Evolutionary conservation across 176 grass and related monocot genomes (phyloP).

Genomic region (Echinochloa phyllopogon): DNA sequence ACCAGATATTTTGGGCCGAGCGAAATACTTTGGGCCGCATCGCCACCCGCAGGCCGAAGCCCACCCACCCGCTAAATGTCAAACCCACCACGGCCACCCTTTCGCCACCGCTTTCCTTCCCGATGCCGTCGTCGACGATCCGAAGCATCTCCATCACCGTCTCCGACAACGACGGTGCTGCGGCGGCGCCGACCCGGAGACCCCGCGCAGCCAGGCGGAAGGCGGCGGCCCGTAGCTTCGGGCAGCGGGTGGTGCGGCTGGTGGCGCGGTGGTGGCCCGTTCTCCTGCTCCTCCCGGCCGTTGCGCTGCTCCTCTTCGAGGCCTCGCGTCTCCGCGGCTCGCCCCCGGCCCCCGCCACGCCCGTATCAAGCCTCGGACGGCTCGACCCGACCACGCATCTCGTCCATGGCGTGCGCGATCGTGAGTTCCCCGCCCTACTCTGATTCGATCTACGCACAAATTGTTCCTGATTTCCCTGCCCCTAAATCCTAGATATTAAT

Average conservation of each 20-base stretch:
- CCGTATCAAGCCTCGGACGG: conserved; percentile 55
- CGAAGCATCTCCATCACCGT: conserved; percentile 84
- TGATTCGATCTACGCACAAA: conserved; percentile 43
- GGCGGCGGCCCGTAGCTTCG: conserved; percentile 6
- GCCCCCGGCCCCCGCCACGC: conserved; percentile 1
- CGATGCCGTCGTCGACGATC: conserved; percentile 66
- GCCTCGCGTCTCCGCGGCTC: conserved; percentile 52
- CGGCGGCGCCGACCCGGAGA: conserved; percentile 39
- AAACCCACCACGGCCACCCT: conserved; percentile 48
- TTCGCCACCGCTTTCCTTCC: conserved; percentile 38
- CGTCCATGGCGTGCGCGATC: conserved; percentile 78
- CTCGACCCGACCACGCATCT: conserved; percentile 70
- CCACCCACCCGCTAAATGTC: conserved; percentile 40
- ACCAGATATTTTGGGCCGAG: too few relatives aligned
- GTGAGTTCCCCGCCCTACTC: conserved; percentile 47
- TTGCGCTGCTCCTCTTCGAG: conserved; percentile 75
- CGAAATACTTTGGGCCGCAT: too few relatives aligned
- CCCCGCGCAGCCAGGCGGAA: conserved; percentile 43
- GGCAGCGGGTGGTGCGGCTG: conserved; percentile 42
- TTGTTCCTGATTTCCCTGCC: background rate
- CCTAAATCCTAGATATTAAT: background rate
- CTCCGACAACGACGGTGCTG: conserved; percentile 74
- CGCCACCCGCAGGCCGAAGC: conserved; percentile 10
- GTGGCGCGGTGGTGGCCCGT: conserved; percentile 58
- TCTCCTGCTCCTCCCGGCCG: conserved; percentile 67